Evolutionary conservation across 129 eudicot genomes (phyloP), one percentile per base, ranked within the genome.

Genomic region (Helianthus tuberosus): DNA sequence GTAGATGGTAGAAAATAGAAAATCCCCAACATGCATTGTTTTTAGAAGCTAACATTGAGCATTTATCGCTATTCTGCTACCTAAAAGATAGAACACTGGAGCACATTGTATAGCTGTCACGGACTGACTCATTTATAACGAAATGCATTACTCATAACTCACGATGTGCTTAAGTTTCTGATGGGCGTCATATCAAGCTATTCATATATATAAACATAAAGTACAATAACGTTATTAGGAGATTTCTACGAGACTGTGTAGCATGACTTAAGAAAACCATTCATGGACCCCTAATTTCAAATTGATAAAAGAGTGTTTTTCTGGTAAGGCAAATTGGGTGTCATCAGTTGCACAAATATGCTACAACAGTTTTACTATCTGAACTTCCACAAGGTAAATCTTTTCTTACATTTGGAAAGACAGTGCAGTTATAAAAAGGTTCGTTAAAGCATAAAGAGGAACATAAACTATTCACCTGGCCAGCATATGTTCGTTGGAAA

Each of bases 401-500:
- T 29, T 51, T 8, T 12, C 48, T 69, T 53, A 0, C 20, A 50
- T 14, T 15, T 49, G 9, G 32, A 32, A 69, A 49, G 48, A 32
- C 62, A 15, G 6, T 55, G 20, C 1, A 48, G 36, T 8, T n/a
- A 72, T 14, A 58, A 58, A 58, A 57, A 58, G 35, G 61, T 27
- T 44, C 5, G 15, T 8, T 61, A 14, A 71, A 70, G 60, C 15
- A 11, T 32, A 7, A 4, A 47, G 32, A 44, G n/a, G 46, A 38
- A 66, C 1, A 29, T 15, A 74, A 60, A 38, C 49, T 13, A 71
- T 29, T 75, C 79, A 92, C 98, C 96, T 92, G 98, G 79, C 81
- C 64, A 51, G 98, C 98, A 81, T 92, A 92, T 64, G 98, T 89
- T 76, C 95, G 78, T 81, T 92, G 98, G 53, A 92, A 92, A 11